Percentiles rank a stretch among this genome's conserved stretches.
phyloP scores from a whole-genome alignment of 768 basidiomycete species.

The Mycena kentingensis region DNA sequence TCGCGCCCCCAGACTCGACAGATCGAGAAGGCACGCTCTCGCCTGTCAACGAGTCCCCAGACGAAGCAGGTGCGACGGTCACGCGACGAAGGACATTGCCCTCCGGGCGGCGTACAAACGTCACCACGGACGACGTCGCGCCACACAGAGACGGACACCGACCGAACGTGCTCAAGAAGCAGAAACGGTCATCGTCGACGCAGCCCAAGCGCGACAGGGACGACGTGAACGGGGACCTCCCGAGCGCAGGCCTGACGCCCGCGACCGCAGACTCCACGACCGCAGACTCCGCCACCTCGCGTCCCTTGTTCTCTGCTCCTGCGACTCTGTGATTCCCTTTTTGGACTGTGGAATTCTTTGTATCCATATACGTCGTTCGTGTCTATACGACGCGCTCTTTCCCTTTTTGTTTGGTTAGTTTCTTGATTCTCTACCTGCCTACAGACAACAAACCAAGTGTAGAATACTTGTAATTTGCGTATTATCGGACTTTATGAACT shows the following conservation, averaged over 20 bases:
- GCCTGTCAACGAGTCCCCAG: constrained; percentile 50
- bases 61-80: constrained; percentile 40
- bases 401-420: background rate
- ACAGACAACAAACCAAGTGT: background rate
- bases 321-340: too few species aligned
- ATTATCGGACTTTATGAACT: too few species aligned
- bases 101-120: constrained; percentile 36
- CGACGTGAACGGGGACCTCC: constrained; percentile 5
- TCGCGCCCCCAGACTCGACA: constrained; percentile 23
- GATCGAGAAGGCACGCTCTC: constrained; percentile 40
- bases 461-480: constrained; percentile 1
- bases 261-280: too few species aligned
- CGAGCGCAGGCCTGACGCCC: background rate
- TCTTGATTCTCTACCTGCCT: background rate
- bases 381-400: too few species aligned
- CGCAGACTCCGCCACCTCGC: too few species aligned
- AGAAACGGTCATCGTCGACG: constrained; percentile 47
- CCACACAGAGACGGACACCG: constrained; percentile 10
- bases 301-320: too few species aligned
- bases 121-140: constrained; percentile 14
- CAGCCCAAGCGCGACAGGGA: constrained; percentile 30
- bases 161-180: constrained; percentile 53
- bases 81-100: constrained; percentile 70
- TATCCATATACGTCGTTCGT: too few species aligned
- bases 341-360: too few species aligned